Evolutionary conservation across 805 yeast species (phyloP), one percentile per base, ranked within the genome.

Genomic region (Candida saitoana): DNA sequence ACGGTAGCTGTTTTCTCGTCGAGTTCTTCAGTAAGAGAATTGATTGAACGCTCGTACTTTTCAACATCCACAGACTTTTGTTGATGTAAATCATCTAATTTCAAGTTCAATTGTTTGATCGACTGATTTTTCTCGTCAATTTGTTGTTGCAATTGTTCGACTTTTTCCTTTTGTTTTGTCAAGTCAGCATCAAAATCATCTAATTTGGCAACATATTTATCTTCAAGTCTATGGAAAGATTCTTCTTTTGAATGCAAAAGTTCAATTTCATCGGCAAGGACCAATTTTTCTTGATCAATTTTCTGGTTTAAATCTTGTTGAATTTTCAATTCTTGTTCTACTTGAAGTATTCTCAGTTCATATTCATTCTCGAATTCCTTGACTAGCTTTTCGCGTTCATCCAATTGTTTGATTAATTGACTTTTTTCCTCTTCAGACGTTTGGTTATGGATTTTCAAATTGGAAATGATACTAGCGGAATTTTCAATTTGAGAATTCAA

Each of bases 291-390:
- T 52, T 7, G 58, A 58, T 34, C 53, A 42, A 27, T 43, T 49
- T 35, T 50, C 56, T 42, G 51, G 34, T 8, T 22, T 7, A 41
- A 41, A 15, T 36, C 32, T n/a, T 36, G 19, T 24, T 36, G 38
- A 4, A 12, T 7, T 14, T 24, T 24, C 19, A 36, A 14, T 12
- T 22, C 19, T 27, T 36, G 40, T 41, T 57, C 59, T 25, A 56
- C 49, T 16, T 40, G 46, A 17, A 32, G 24, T 12, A 55, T 56
- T 33, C 52, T 52, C 32, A 50, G 19, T 24, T 46, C 49, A 32
- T 51, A 57, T 40, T 51, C 45, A 31, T 55, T 52, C 18, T 58
- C 60, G 39, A 56, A 47, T 34, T 57, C 60, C 18, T 49, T 48
- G 18, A 54, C 47, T n/a, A 57, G 44, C 36, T 51, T 55, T 38